Conservation (phyloP, 495 filamentous ascomycete species). For the Penicillium desertorum region DNA sequence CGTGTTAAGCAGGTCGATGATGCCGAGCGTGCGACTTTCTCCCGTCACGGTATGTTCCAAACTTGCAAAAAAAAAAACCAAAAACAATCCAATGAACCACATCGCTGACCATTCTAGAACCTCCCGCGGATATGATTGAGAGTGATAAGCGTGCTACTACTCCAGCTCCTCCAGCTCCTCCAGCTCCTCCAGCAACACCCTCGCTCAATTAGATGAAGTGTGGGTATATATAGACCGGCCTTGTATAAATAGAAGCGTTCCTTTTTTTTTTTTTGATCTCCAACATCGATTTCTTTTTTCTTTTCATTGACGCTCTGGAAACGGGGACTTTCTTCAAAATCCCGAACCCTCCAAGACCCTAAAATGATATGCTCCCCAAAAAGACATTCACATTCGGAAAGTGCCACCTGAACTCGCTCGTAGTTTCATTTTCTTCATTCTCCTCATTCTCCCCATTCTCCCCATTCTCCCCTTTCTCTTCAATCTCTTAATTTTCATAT, state of each 20-base stretch:
- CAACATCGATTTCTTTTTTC: background rate
- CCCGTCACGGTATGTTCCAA: conserved; percentile 61
- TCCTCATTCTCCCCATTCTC: too few relatives aligned
- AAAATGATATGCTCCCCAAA: background rate
- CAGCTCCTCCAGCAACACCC: conserved; percentile 42
- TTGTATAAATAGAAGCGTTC: conserved; percentile 41
- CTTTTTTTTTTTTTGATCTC: conserved; percentile 4
- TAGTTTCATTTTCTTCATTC: background rate
- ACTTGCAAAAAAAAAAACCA: background rate
- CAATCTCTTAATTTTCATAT: too few relatives aligned
- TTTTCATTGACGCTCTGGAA: background rate
- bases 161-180: conserved; percentile 27
- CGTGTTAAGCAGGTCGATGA: conserved; percentile 68
- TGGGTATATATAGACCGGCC: conserved; percentile 27
- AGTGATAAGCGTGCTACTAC: conserved; percentile 36
- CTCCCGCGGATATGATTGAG: conserved; percentile 56
- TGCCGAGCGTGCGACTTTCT: conserved; percentile 69
- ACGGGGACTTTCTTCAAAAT: background rate
- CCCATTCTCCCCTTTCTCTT: too few relatives aligned
- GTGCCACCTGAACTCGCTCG: background rate
- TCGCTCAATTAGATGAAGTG: conserved; percentile 47
- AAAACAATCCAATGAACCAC: background rate
- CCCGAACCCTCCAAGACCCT: background rate
- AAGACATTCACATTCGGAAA: background rate
- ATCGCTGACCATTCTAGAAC: conserved; percentile 48